A percentile compares a stretch with the other conserved stretches of the same genome.
phyloP scores from a whole-genome alignment of 2,329 filamentous ascomycete species.

The Aspergillus ibericus region DNA sequence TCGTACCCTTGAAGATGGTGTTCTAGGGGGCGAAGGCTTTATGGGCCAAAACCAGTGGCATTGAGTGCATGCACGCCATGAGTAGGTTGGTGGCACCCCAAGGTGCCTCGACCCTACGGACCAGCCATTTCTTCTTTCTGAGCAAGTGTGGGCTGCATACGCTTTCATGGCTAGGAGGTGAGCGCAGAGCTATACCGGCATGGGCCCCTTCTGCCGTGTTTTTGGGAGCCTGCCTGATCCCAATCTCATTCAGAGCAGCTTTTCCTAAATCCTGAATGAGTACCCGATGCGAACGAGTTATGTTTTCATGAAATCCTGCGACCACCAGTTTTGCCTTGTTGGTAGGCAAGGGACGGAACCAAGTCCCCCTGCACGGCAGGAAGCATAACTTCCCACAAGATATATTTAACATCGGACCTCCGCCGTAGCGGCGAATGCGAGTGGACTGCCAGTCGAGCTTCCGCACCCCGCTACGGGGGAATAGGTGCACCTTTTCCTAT shows the following conservation, averaged over 20 bases:
- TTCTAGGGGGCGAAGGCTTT: conserved; percentile 81
- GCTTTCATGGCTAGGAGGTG: conserved; percentile 13
- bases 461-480: not conserved
- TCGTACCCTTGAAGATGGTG: conserved; percentile 88
- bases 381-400: not conserved
- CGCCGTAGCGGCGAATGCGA: conserved; percentile 4
- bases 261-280: not conserved
- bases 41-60: conserved; percentile 75
- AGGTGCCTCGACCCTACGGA: conserved; percentile 15
- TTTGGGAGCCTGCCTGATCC: conserved; percentile 20
- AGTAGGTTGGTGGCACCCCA: conserved; percentile 6
- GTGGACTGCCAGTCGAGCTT: not conserved
- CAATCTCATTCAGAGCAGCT: conserved; percentile 10
- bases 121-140: conserved; percentile 16
- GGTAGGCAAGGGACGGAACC: not conserved
- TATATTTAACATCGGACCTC: conserved; percentile 5
- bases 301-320: not conserved
- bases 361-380: not conserved
- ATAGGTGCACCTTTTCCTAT: conserved; percentile 5
- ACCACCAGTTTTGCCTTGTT: not conserved
- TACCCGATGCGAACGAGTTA: not conserved
- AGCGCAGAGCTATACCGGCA: conserved; percentile 17
- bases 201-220: conserved; percentile 14
- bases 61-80: conserved; percentile 36
- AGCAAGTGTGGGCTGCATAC: conserved; percentile 16